These are phyloP conservation scores for Globisporangium perplexum DNA, from an alignment of 352 stramenopile genomes.

Conservation along the genomic window DNA sequence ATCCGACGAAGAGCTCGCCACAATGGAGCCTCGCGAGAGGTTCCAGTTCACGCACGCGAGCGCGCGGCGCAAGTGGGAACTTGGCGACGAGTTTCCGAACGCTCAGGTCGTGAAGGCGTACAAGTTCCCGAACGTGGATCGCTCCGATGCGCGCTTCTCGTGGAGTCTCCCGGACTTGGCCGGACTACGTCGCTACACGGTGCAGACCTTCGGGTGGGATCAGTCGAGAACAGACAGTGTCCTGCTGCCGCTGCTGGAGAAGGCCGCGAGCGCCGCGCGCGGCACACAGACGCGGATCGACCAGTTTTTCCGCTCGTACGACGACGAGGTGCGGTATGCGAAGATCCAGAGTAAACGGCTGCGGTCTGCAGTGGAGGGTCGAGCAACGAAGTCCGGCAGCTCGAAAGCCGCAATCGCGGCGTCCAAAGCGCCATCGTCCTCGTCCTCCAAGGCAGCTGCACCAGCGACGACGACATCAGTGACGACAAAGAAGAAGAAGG, in stretches of 20 bases:
- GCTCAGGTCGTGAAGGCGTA: constrained; percentile 92
- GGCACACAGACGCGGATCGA: constrained; percentile 91
- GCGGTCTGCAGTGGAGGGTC: constrained; percentile 62
- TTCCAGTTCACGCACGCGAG: constrained; percentile 93
- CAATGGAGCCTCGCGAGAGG: constrained; percentile 36
- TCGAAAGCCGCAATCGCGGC: not conserved
- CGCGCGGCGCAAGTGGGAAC: constrained; percentile 88
- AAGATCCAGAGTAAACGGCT: constrained; percentile 89
- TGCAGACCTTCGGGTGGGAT: constrained; percentile 91
- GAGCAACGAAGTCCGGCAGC: constrained; percentile 8
- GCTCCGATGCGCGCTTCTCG: constrained; percentile 83
- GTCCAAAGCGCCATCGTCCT: not conserved
- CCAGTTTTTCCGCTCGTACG: constrained; percentile 94
- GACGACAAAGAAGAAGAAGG: constrained; percentile 8
- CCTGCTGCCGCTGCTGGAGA: constrained; percentile 87
- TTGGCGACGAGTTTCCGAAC: constrained; percentile 93
- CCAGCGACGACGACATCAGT: not conserved
- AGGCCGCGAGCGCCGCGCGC: constrained; percentile 20
- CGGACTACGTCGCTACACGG: constrained; percentile 84
- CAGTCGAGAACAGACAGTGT: constrained; percentile 85
- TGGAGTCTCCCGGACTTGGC: constrained; percentile 91
- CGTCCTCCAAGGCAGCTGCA: not conserved
- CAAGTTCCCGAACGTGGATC: constrained; percentile 85
- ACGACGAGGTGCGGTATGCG: constrained; percentile 95
- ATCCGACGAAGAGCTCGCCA: constrained; percentile 34